Percentiles rank a stretch among this genome's conserved stretches.
Evolutionary conservation across 148 eudicot species (phyloP).

Genomic region (Cornus kousa): DNA sequence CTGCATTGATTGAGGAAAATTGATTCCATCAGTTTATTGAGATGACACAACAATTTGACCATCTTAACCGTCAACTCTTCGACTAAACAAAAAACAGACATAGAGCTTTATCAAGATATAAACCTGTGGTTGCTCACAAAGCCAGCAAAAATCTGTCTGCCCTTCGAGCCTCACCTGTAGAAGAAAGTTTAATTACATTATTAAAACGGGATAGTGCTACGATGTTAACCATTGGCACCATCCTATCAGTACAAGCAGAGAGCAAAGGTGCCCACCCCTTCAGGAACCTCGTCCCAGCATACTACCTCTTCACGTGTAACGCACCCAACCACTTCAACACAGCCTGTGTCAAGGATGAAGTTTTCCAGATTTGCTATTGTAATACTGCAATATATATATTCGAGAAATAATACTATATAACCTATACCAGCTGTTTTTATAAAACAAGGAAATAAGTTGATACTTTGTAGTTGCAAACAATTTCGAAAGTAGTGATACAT

Average conservation of each 20-base stretch:
- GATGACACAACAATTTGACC: background rate
- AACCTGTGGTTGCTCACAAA: constrained; percentile 67
- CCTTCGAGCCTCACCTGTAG: constrained; percentile 60
- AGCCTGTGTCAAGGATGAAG: constrained; percentile 42
- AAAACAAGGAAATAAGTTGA: background rate
- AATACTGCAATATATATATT: background rate
- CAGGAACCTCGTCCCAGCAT: constrained; percentile 65
- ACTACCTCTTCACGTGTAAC: constrained; percentile 62
- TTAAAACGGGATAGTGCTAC: background rate
- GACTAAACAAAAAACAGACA: background rate
- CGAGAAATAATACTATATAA: background rate
- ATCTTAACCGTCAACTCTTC: background rate
- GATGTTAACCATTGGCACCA: background rate
- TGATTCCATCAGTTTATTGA: background rate
- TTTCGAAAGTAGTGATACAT: background rate
- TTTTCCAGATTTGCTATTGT: background rate
- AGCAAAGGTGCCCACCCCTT: constrained; percentile 46
- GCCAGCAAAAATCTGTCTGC: constrained; percentile 58
- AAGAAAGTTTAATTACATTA: constrained; percentile 4
- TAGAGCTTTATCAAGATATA: background rate
- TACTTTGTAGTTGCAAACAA: background rate
- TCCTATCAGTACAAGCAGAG: background rate
- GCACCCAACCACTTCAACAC: constrained; percentile 80
- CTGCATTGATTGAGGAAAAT: constrained; percentile 31
- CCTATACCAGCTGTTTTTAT: background rate